phyloP scores from a whole-genome alignment of 495 filamentous ascomycete species.

The Pseudotulostoma volvatum region DNA sequence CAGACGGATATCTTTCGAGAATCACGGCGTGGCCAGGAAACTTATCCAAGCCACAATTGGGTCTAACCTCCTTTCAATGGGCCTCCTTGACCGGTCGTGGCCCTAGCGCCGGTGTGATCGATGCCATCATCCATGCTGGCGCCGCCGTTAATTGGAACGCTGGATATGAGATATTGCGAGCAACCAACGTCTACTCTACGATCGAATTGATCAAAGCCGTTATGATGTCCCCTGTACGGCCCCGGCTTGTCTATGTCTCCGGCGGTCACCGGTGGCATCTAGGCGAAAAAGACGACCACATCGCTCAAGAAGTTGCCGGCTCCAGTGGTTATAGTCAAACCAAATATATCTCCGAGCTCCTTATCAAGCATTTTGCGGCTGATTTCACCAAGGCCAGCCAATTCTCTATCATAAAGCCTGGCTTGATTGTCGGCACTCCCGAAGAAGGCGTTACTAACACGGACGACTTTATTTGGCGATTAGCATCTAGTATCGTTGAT shows the following conservation, averaged over 20 bases:
- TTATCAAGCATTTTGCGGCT: constrained; percentile 15
- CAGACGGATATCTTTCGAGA: constrained; percentile 5
- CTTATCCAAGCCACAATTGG: constrained; percentile 43
- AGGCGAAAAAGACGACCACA: neutral
- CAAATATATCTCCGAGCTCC: constrained; percentile 17
- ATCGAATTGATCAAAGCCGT: constrained; percentile 15
- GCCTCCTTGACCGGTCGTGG: constrained; percentile 28
- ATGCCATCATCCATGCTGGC: constrained; percentile 68
- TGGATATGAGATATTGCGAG: constrained; percentile 18
- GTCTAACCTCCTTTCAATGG: constrained; percentile 23
- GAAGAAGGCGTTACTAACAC: constrained; percentile 11
- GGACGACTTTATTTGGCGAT: constrained; percentile 22
- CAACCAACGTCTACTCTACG: constrained; percentile 27
- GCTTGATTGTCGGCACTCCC: constrained; percentile 7
- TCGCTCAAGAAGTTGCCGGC: neutral
- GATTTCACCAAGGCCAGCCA: constrained; percentile 14
- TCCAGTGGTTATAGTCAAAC: constrained; percentile 18
- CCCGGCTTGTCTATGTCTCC: constrained; percentile 10
- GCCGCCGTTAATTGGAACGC: constrained; percentile 34
- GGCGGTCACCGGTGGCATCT: constrained; percentile 7
- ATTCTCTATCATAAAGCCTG: constrained; percentile 18
- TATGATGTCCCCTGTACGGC: constrained; percentile 1
- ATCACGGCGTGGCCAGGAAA: constrained; percentile 35
- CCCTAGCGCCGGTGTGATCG: constrained; percentile 33
- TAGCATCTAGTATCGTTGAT: constrained; percentile 13